phyloP scores from a whole-genome alignment of 208 protist genomes.

The Trichomonas tenax region DNA sequence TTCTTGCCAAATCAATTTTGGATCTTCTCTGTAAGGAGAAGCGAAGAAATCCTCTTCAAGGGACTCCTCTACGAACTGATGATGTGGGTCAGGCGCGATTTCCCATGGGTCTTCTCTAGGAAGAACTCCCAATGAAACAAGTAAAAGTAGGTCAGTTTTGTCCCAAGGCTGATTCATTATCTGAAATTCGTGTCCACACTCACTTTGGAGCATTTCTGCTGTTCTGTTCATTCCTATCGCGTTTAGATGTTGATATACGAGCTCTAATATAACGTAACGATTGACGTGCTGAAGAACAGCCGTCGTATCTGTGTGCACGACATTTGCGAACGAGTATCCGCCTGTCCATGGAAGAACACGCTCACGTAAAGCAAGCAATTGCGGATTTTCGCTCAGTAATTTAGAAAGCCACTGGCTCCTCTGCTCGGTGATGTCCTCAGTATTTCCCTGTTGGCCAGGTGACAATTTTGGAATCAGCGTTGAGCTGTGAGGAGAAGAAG shows the following conservation, averaged over 20 bases:
- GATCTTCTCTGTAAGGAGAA: background rate
- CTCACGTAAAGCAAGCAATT: background rate
- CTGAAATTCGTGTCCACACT: background rate
- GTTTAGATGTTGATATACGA: background rate
- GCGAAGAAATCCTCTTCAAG: conserved; percentile 17
- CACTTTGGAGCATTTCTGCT: background rate
- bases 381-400: background rate
- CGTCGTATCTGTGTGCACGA: background rate
- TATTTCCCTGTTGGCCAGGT: background rate
- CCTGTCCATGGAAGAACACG: conserved; percentile 5
- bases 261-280: background rate
- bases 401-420: background rate
- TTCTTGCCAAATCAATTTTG: background rate
- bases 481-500: background rate
- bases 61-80: background rate
- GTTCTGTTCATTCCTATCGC: background rate
- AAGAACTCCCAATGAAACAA: background rate
- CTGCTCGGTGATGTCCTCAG: background rate
- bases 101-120: background rate
- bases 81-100: background rate
- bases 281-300: background rate
- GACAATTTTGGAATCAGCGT: background rate
- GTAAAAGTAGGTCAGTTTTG: background rate
- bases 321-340: background rate
- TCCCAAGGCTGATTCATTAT: background rate